phyloP scores from a whole-genome alignment of 208 protist genomes.

The Leishmania gerbilli region DNA sequence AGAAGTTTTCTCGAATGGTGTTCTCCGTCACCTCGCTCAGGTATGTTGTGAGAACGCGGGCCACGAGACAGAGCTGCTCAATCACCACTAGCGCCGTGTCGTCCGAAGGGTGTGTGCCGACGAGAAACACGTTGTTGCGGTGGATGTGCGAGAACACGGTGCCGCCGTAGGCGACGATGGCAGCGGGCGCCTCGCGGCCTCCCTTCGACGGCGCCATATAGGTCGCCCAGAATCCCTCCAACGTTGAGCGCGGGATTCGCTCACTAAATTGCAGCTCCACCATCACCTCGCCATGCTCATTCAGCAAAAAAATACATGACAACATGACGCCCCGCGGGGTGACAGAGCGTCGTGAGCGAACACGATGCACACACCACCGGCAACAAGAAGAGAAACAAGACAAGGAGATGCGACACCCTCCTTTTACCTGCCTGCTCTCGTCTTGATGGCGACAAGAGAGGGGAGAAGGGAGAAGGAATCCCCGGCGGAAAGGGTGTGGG shows the following conservation, averaged over 20 bases:
- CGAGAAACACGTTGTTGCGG: conserved; percentile 71
- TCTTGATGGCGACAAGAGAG: not conserved
- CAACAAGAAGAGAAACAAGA: not conserved
- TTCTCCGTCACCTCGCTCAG: conserved; percentile 78
- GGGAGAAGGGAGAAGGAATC: not conserved
- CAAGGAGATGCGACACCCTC: not conserved
- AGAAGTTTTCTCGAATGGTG: conserved; percentile 90
- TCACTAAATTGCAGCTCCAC: conserved; percentile 88
- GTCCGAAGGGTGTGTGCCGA: conserved; percentile 67
- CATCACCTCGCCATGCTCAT: conserved; percentile 81
- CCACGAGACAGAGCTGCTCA: conserved; percentile 73
- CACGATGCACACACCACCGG: not conserved
- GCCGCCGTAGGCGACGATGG: conserved; percentile 59
- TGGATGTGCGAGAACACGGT: conserved; percentile 77
- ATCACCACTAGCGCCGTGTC: conserved; percentile 77
- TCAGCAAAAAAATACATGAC: conserved; percentile 77
- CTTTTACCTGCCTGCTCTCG: not conserved
- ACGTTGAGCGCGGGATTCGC: conserved; percentile 54
- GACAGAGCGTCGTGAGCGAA: not conserved
- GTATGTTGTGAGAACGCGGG: conserved; percentile 70
- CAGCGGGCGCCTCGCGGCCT: conserved; percentile 41
- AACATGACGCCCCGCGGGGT: conserved; percentile 41
- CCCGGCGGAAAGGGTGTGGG: no score
- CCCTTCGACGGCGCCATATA: conserved; percentile 44
- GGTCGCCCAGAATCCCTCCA: conserved; percentile 81